Base-by-base conservation (phyloP, 768 basidiomycete species). In the Lactifluus echinatus region DNA sequence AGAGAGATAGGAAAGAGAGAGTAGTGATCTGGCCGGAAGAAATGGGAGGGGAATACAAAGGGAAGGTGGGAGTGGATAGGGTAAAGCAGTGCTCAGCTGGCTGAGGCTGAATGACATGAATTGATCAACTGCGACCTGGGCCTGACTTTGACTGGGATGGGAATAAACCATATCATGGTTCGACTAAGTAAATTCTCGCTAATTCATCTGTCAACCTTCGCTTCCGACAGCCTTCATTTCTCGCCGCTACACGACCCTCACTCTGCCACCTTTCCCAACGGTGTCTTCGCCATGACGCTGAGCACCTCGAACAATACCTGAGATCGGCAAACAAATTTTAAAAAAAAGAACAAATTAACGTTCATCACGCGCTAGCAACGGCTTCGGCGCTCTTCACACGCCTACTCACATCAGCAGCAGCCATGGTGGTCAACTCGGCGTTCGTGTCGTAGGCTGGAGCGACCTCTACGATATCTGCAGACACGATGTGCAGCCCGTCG, bases 401-500 rank as follows among this genome's bases (percentile, higher is more conserved):
- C 19, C 15, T 5, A 73, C 79, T 67, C 66, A 79, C 75, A 62
- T 83, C 81, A 0, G 81, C 82, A 24, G 82, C 82, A 2, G 81
- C 80, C 75, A 83, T 79, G 11, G 80, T 79, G 3, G 82, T 83
- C 53, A 80, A 72, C 63, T 83, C 82, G 14, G 80, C 82, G 56
- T 81, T 82, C 8, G 75, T 77, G 58, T 89, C 88, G 66, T 90
- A 89, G 6, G 88, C 86, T 15, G 89, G 89, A 1, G 87, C 84
- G 23, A 91, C 89, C 67, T 92, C 89, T 45, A 92, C 89, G 43
- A 92, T 81, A 66, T 92, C 89, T 8, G 84, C 86, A 36, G 83
- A 87, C 45, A 91, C 86, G 59, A 92, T 83, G 57, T 81, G 74
- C 50, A 91, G 74, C 14, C 88, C 87, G 53, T 84, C 83, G 14